Base-by-base conservation (phyloP, 768 basidiomycete genomes). In the Gloeostereum incarnatum region DNA sequence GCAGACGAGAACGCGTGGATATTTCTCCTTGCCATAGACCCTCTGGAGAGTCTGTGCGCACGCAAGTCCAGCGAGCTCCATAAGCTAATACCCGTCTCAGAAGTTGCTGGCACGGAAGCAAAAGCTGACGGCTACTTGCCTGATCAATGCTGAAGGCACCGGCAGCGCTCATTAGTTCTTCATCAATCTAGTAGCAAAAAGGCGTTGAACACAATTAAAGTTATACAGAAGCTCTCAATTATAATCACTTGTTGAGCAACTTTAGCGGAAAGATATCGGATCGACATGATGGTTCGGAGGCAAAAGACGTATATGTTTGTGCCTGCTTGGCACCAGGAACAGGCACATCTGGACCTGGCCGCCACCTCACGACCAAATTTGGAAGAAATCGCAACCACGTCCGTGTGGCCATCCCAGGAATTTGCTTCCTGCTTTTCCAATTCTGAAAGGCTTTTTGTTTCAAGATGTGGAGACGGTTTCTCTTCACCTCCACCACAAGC, bases 61-160 rank as follows among this genome's bases (percentile, higher is more conserved):
- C 1, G 94, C 82, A 7, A 98, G 65, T 1, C 96, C 96, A 21
- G 94, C 94, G 9, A 98, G 73, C 53, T 98, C 94, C 91, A 97
- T 96, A 21, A 97, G 63, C 89, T 94, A 53, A 14, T 1, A 8
- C 18, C n/a, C 17, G 13, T 22, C n/a, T 25, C 14, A 32, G 21
- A 21, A 26, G 9, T 18, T 31, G 17, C 10, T 32, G 14, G 30
- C 26, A 35, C 25, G 22, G 5, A 16, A 20, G 35, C 19, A 45
- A 23, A 41, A 14, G 35, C 21, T 22, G 34, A 22, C 17, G n/a
- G n/a, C 38, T 52, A 24, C 38, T 39, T 42, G 81, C 90, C 71
- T 94, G 94, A 51, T 98, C 93, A 30, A 98, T 62, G 55, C 89
- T 93, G 67, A 94, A 98, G 4, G 91, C 91, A 1, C 92, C 92